Evolutionary conservation across 108 stramenopile genomes (phyloP).

Genomic region (Nitzschia sp.): DNA sequence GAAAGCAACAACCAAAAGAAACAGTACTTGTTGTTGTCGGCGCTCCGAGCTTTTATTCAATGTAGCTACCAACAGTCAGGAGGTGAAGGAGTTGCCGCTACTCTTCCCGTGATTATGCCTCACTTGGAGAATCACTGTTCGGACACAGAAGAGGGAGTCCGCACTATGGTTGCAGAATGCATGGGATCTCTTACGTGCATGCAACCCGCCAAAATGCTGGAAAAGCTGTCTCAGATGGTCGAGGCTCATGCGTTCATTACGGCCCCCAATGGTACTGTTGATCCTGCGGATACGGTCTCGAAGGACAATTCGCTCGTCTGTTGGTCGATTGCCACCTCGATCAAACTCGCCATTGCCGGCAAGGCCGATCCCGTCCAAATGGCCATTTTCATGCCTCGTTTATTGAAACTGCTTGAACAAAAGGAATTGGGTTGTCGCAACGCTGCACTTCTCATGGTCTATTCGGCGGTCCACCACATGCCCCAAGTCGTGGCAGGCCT

Average conservation of each 20-base stretch:
- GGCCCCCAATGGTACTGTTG: conserved; percentile 31
- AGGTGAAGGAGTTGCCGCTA: conserved; percentile 49
- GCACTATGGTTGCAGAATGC: conserved; percentile 97
- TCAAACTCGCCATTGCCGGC: conserved; percentile 86
- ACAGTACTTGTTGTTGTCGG: conserved; percentile 91
- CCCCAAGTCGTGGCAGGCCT: conserved; percentile 75
- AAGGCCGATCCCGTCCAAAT: conserved; percentile 60
- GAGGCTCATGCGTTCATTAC: conserved; percentile 37
- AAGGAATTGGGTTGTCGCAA: conserved; percentile 86
- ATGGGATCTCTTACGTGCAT: conserved; percentile 87
- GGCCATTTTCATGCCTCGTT: conserved; percentile 67
- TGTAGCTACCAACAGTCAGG: conserved; percentile 61
- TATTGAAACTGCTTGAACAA: conserved; percentile 77
- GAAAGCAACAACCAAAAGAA: conserved; percentile 78
- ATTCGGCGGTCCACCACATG: conserved; percentile 92
- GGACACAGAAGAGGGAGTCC: conserved; percentile 89
- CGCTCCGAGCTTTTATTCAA: conserved; percentile 93
- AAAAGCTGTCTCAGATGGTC: conserved; percentile 54
- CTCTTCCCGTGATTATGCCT: conserved; percentile 73
- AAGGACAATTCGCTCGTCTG: conserved; percentile 61
- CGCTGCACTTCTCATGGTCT: conserved; percentile 89
- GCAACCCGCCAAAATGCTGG: conserved; percentile 65
- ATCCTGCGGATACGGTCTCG: conserved; percentile 44
- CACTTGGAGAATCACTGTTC: conserved; percentile 75
- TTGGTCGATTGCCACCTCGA: conserved; percentile 86